Base-by-base conservation (phyloP, 176 grass and related monocot genomes). In the Rhynchospora breviuscula region DNA sequence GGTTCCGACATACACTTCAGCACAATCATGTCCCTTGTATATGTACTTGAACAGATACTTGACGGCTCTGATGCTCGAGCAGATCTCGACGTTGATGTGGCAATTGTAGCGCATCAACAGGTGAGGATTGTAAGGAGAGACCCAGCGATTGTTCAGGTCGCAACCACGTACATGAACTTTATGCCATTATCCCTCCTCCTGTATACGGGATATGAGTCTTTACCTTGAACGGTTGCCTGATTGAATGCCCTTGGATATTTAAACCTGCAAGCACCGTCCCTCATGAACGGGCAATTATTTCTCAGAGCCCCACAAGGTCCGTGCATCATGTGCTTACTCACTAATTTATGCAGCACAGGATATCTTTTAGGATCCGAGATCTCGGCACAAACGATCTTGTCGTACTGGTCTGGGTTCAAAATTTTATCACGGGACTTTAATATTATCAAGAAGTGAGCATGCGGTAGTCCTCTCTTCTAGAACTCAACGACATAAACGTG, bases 1-100 rank as follows among this genome's bases (percentile, higher is more conserved):
- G 29, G 63, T 2, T n/a, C 81, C 59, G 17, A 70, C 62, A 31
- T 83, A 43, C 7, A 71, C 18, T 22, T 57, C 17, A 7, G 33
- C 7, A 10, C 46, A 3, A 18, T 83, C 81, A 29, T 83, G 56
- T n/a, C 79, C 79, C 62, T 69, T 88, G 17, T 84, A 70, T 65
- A 84, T 47, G 12, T 84, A 88, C n/a, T 84, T 88, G 56, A 58
- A 80, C 0, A 88, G 15, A 6, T 88, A 88, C 45, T 83, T 88
- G 2, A 59, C 29, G 17, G 72, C 47, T 57, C 12, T 78, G 2
- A 84, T 84, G 23, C 48, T 67, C 4, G 47, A 79, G 33, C 60
- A 88, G 6, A 78, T 58, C 6, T 88, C 86, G 2, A 88, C 72
- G 4, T 88, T 88, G 1, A 87, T 84, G 46, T 87, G 80, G 9